Conservation (phyloP, 306 rosid species). For the Senna siamea region DNA sequence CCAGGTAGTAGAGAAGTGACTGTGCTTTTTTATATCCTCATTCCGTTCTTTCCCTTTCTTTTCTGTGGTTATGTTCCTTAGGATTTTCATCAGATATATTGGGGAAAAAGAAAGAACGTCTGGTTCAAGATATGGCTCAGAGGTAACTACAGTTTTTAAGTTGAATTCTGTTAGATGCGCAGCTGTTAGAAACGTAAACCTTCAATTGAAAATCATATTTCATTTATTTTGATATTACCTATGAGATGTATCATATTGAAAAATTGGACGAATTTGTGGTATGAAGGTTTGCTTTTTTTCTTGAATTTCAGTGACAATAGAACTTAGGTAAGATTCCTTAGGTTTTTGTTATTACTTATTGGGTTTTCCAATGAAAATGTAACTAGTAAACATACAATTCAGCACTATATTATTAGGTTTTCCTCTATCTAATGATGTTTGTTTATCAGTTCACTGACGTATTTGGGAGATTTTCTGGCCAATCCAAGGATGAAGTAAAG, state of each 20-base stretch:
- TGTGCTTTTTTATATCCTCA: constrained; percentile 10
- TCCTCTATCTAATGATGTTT: constrained; percentile 27
- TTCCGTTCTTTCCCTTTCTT: background rate
- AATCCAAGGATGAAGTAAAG: constrained; percentile 63
- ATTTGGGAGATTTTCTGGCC: constrained; percentile 89
- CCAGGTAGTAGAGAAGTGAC: constrained; percentile 33
- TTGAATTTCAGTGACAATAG: no score
- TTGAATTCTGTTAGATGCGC: constrained; percentile 3
- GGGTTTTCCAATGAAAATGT: no score
- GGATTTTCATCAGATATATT: constrained; percentile 85
- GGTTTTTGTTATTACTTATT: background rate
- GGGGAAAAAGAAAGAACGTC: constrained; percentile 77
- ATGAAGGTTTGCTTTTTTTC: no score
- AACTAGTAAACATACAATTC: no score
- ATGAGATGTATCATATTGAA: no score
- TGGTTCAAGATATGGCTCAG: constrained; percentile 75
- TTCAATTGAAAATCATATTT: background rate
- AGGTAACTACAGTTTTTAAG: constrained; percentile 54
- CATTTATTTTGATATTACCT: no score
- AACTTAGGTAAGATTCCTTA: background rate
- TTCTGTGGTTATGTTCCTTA: constrained; percentile 39
- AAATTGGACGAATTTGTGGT: no score
- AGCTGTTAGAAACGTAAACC: constrained; percentile 17
- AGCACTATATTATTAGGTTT: background rate
- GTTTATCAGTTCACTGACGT: constrained; percentile 79